Percentiles rank a stretch among this genome's conserved stretches.
These are phyloP conservation scores for Alternaria brassicae DNA, from an alignment of 2,329 filamentous ascomycete genomes.

Conservation along the genomic window DNA sequence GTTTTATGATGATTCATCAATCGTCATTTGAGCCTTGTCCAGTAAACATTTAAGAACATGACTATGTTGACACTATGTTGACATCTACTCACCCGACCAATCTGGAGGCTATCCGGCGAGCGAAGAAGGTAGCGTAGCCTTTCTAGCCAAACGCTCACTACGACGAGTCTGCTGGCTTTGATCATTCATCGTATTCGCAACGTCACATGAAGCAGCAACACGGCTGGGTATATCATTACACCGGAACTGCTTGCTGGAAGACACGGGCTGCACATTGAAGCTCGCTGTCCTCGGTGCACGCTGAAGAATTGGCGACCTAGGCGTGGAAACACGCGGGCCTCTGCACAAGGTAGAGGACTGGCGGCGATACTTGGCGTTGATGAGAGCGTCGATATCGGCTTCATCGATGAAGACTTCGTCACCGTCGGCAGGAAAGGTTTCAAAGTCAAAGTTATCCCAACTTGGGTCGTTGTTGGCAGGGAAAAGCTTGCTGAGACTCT, in stretches of 20 bases:
- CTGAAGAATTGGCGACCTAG: conserved; percentile 1
- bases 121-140: not conserved
- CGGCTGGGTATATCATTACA: conserved; percentile 20
- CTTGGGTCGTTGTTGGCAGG: not conserved
- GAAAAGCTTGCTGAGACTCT: conserved; percentile 6
- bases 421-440: not conserved
- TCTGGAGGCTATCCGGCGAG: not conserved
- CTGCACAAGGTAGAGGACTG: conserved; percentile 16
- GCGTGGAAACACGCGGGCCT: conserved; percentile 4
- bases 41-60: no score
- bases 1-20: no score
- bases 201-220: conserved; percentile 1
- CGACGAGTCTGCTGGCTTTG: not conserved
- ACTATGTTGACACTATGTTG: not conserved
- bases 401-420: not conserved
- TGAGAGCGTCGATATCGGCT: not conserved
- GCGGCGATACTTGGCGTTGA: conserved; percentile 6
- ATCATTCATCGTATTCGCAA: not conserved
- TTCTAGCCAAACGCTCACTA: not conserved
- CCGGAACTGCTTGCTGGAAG: conserved; percentile 19
- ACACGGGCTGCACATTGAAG: conserved; percentile 27
- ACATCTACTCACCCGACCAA: not conserved
- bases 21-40: no score
- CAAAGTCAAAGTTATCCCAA: conserved; percentile 1
- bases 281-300: conserved; percentile 13